Conservation (phyloP, 192 early-diverging fungal species). For the Thoreauomyces humboldtii region DNA sequence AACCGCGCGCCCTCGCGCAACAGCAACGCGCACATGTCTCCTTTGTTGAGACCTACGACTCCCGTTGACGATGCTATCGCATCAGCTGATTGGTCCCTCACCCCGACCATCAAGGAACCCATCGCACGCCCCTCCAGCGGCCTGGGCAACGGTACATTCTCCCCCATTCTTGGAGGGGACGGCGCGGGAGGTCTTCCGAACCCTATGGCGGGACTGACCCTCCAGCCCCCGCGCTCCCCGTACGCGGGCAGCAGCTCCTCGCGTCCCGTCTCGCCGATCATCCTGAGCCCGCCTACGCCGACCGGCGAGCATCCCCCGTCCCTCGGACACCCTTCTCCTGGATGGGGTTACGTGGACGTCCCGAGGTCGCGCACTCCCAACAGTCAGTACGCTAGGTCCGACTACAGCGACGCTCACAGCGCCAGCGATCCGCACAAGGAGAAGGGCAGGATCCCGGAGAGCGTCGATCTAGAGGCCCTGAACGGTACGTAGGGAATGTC, state of each 20-base stretch:
- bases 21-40: constrained; percentile 25
- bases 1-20: neutral
- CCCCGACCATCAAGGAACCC: constrained; percentile 1
- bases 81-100: constrained; percentile 45
- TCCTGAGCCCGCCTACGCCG: constrained; percentile 30
- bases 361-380: constrained; percentile 35
- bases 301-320: constrained; percentile 4
- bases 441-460: constrained; percentile 70
- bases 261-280: constrained; percentile 34
- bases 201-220: neutral
- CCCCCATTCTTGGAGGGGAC: constrained; percentile 1
- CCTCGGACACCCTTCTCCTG: constrained; percentile 35
- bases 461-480: constrained; percentile 70
- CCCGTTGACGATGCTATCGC: constrained; percentile 44
- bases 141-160: constrained; percentile 19
- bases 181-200: neutral
- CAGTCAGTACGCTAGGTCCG: constrained; percentile 33
- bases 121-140: constrained; percentile 14
- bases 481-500: constrained; percentile 69
- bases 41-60: constrained; percentile 39
- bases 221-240: constrained; percentile 26
- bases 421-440: constrained; percentile 56
- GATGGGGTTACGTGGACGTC: constrained; percentile 40
- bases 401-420: constrained; percentile 37
- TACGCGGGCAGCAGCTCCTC: neutral